phyloP scores from a whole-genome alignment of 768 basidiomycete genomes.

The Peribolospora kevripleyi region DNA sequence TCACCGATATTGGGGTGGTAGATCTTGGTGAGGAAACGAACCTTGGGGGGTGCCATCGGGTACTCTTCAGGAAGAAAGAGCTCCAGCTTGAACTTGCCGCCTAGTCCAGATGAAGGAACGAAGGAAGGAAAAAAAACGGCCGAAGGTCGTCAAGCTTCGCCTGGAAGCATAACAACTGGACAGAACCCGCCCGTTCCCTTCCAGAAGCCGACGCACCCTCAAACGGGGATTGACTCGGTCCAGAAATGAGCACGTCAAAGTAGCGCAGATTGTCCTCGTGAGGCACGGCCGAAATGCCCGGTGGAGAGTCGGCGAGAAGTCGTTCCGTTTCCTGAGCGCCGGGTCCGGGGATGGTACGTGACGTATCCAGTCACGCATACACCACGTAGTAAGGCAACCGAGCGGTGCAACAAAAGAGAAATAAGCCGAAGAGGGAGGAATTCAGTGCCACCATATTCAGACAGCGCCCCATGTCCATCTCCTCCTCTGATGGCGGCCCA shows the following conservation, averaged over 20 bases:
- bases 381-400: not conserved
- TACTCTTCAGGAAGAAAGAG: constrained; percentile 97
- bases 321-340: constrained; percentile 72
- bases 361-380: not conserved
- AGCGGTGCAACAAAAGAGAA: not conserved
- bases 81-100: constrained; percentile 82
- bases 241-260: constrained; percentile 92
- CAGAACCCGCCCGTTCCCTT: constrained; percentile 11
- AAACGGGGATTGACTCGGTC: constrained; percentile 85
- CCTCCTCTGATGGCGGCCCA: not conserved
- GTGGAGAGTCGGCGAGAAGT: constrained; percentile 83
- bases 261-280: constrained; percentile 96
- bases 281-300: constrained; percentile 81
- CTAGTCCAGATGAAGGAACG: constrained; percentile 21
- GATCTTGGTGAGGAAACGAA: constrained; percentile 36
- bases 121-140: not conserved
- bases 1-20: constrained; percentile 98
- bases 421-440: no score
- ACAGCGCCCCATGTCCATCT: not conserved
- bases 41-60: constrained; percentile 97
- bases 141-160: not conserved
- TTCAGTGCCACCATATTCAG: not conserved
- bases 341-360: not conserved
- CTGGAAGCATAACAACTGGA: not conserved
- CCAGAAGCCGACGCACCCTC: constrained; percentile 31